Evolutionary conservation across 2,329 filamentous ascomycete species (phyloP).

Genomic region (Fusarium anthophilum): DNA sequence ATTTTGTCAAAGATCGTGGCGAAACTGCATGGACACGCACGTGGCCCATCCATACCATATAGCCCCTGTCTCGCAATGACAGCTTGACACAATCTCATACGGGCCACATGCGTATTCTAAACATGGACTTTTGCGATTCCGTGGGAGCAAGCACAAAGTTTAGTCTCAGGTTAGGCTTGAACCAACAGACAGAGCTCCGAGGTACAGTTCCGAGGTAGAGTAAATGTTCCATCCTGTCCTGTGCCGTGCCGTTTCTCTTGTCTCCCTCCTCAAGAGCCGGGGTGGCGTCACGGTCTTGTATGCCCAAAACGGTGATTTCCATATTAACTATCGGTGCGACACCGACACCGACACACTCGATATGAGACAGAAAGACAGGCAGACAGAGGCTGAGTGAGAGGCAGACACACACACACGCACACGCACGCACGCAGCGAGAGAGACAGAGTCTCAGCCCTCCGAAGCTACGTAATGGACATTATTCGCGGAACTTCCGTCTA

Average conservation of each 20-base stretch:
- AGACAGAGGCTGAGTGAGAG: not conserved
- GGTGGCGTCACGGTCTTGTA: conserved; percentile 5
- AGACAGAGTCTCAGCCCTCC: not conserved
- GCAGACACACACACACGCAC: not conserved
- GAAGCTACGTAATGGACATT: not conserved
- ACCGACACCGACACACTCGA: not conserved
- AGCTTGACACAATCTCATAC: conserved; percentile 25
- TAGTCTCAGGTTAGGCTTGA: not conserved
- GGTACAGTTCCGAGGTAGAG: not conserved
- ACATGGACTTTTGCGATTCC: conserved; percentile 9
- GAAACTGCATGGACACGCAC: conserved; percentile 3
- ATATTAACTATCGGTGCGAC: not conserved
- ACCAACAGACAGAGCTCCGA: not conserved
- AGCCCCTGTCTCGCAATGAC: conserved; percentile 10
- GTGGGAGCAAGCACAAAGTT: not conserved
- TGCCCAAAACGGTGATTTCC: conserved; percentile 6
- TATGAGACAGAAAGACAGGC: not conserved
- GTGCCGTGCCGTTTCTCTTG: not conserved
- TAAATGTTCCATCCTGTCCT: not conserved
- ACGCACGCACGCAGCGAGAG: not conserved
- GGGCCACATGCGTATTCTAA: conserved; percentile 5
- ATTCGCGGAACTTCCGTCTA: not conserved
- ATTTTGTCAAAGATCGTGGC: conserved; percentile 14
- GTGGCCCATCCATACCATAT: conserved; percentile 1
- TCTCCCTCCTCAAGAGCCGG: conserved; percentile 1